These are phyloP conservation scores for Suillus occidentalis DNA, from an alignment of 768 basidiomycete genomes.

Conservation along the genomic window DNA sequence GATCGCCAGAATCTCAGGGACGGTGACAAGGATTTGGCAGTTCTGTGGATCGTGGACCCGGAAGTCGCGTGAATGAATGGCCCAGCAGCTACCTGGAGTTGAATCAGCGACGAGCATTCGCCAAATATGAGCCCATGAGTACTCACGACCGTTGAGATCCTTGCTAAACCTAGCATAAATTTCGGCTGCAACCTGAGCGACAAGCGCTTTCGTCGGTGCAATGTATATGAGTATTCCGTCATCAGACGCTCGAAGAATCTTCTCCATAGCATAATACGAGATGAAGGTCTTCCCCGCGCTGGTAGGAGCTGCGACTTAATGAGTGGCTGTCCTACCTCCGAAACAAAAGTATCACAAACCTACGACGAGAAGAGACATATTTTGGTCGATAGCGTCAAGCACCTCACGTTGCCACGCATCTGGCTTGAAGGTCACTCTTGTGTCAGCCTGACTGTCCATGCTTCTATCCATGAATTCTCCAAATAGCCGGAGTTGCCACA, in stretches of 20 bases:
- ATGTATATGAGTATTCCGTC: constrained; percentile 71
- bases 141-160: constrained; percentile 47
- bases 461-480: constrained; percentile 73
- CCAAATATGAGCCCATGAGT: not conserved
- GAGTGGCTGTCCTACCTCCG: constrained; percentile 1
- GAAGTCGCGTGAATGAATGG: constrained; percentile 65
- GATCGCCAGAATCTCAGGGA: constrained; percentile 68
- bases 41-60: constrained; percentile 61
- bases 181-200: constrained; percentile 70
- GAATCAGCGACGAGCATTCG: constrained; percentile 1
- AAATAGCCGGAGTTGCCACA: constrained; percentile 70
- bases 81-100: constrained; percentile 57
- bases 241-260: constrained; percentile 58
- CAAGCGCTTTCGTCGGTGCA: constrained; percentile 74
- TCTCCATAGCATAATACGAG: constrained; percentile 77
- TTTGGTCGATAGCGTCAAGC: constrained; percentile 59
- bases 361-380: constrained; percentile 63
- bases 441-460: constrained; percentile 61
- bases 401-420: constrained; percentile 73
- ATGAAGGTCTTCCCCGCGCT: constrained; percentile 80
- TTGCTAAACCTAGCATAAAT: constrained; percentile 71
- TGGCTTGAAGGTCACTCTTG: constrained; percentile 60
- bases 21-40: constrained; percentile 74
- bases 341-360: constrained; percentile 39
- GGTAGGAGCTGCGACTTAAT: constrained; percentile 50